These are phyloP conservation scores for Blastobotrys persicus DNA, from an alignment of 1,139 yeast genomes.

Conservation along the genomic window DNA sequence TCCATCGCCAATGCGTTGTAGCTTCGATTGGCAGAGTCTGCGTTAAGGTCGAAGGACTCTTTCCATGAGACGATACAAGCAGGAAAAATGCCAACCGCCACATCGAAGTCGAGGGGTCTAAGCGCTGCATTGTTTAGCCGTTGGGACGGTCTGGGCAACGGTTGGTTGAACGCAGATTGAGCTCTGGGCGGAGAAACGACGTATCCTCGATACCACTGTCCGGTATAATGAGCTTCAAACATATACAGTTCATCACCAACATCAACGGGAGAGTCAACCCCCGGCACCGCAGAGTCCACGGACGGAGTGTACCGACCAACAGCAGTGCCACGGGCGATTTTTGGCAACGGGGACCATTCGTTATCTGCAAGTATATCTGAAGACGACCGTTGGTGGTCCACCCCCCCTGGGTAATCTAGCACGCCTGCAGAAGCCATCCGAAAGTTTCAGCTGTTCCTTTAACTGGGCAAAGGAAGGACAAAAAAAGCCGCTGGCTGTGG, in stretches of 20 bases:
- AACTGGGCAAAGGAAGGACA: neutral
- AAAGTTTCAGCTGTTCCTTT: neutral
- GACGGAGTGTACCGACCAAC: constrained; percentile 28
- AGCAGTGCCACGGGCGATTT: constrained; percentile 32
- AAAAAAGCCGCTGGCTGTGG: neutral
- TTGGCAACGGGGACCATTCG: constrained; percentile 45
- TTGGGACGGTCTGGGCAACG: constrained; percentile 23
- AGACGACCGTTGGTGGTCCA: neutral
- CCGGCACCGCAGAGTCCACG: constrained; percentile 17
- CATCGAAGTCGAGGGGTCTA: constrained; percentile 30
- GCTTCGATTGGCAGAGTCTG: constrained; percentile 13
- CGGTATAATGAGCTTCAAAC: constrained; percentile 59
- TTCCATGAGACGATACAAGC: constrained; percentile 28
- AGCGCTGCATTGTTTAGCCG: constrained; percentile 29
- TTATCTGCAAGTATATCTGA: neutral
- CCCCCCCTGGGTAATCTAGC: neutral
- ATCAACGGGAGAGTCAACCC: constrained; percentile 41
- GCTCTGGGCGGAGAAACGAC: constrained; percentile 38
- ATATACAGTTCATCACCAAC: constrained; percentile 81
- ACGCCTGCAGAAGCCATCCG: neutral
- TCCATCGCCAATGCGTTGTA: constrained; percentile 11
- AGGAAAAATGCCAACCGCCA: constrained; percentile 35
- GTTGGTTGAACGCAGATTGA: constrained; percentile 33
- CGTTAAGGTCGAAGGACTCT: constrained; percentile 30
- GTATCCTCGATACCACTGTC: constrained; percentile 81